Evolutionary conservation across 106 monocot species (phyloP), one percentile per base, ranked within the genome.

Genomic region (Ottelia alismoides): DNA sequence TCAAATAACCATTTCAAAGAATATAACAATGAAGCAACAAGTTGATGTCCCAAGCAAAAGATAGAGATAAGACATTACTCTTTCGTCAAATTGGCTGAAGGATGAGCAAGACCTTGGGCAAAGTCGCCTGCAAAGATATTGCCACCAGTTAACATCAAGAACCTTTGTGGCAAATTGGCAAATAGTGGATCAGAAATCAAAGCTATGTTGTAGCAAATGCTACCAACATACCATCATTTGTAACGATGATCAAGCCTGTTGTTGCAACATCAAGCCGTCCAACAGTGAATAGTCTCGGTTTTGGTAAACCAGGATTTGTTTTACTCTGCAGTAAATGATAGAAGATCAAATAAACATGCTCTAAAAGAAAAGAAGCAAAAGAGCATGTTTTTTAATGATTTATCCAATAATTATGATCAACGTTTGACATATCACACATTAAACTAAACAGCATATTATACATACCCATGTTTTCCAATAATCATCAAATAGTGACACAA

Each of bases 181-280:
- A 24, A 53, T 49, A n/a, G 49, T 45, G 26, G n/a, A 16, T n/a
- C n/a, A n/a, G n/a, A 43, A 43, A 7, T 7, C 40, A 43, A 7
- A 43, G 40, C 16, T 6, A 43, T 17, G 4, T 1, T 58, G 28
- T 55, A 30, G n/a, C n/a, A n/a, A n/a, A n/a, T n/a, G n/a, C 49
- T 26, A 7, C 40, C 18, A 12, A 28, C 54, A 61, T 90, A 90
- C 98, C 98, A 66, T 98, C 98, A 79, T 90, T 98, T 25, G 98
- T 98, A 31, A 98, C 77, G 59, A 98, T 77, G 55, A 98, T 89
- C 51, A 98, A 68, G 14, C 90, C 98, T 66, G 77, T 74, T 55
- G 98, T 98, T 46, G 90, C 85, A 79, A 98, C 98, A 72, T 98
- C 98, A 54, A 98, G 85, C 25, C 98, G 85, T n/a, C 98, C 98